These are phyloP conservation scores for Penicillium flavigenum DNA, from an alignment of 495 filamentous ascomycete species.

Conservation along the genomic window DNA sequence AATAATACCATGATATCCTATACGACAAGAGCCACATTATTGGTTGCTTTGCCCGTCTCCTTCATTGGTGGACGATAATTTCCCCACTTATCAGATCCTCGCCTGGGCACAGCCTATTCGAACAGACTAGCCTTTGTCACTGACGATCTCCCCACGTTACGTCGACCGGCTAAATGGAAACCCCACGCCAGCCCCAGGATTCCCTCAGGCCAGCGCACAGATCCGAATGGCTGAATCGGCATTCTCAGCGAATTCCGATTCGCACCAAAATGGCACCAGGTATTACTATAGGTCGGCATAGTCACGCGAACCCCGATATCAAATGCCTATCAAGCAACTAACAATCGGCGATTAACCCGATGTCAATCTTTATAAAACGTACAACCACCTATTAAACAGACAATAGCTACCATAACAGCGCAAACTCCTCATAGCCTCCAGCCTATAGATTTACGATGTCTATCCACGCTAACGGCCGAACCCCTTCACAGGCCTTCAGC, in stretches of 20 bases:
- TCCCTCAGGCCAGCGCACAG: not conserved
- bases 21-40: slow-evolving; percentile 1
- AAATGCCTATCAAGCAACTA: not conserved
- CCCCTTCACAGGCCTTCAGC: slow-evolving; percentile 33
- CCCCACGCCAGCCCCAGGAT: not conserved
- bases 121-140: not conserved
- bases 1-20: slow-evolving; percentile 6
- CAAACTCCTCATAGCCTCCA: not conserved
- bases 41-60: not conserved
- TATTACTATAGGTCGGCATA: not conserved
- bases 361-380: not conserved
- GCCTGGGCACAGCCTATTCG: not conserved
- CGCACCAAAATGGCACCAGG: not conserved
- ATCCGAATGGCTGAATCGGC: slow-evolving; percentile 8
- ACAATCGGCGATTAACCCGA: not conserved
- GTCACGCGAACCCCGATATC: not conserved
- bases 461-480: slow-evolving; percentile 32
- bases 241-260: slow-evolving; percentile 5
- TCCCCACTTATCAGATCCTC: slow-evolving; percentile 12
- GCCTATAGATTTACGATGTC: slow-evolving; percentile 25
- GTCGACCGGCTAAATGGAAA: slow-evolving; percentile 10
- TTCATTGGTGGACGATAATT: slow-evolving; percentile 19
- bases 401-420: not conserved
- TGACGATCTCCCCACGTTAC: slow-evolving; percentile 5
- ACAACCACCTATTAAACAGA: not conserved